Evolutionary conservation across 352 stramenopile genomes (phyloP), one percentile per base, ranked within the genome.

Genomic region (Hyaloperonospora brassicae): DNA sequence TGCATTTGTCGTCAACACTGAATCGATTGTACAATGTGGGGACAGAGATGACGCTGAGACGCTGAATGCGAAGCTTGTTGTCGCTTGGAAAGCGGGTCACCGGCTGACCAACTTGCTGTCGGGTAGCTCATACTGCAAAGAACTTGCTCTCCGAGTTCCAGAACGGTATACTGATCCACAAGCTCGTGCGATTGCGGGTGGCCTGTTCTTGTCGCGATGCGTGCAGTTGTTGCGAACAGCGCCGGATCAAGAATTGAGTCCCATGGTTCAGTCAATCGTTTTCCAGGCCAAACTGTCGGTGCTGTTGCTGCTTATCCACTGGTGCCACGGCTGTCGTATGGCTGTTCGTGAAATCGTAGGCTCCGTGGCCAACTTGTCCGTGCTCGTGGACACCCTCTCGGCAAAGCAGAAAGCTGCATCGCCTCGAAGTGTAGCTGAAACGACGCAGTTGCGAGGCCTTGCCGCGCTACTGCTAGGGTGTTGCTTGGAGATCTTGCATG

Each of bases 71-170:
- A 62, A 63, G 34, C 43, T 73, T 10, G 50, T 64, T 13, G 47
- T 77, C 6, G 60, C 68, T 4, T 89, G 81, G 81, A 91, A 91
- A 71, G 75, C 76, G 2, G 76, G 64, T 47, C 66, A 86, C 67
- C 78, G 81, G 36, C 67, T 88, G 36, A 39, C 63, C 4, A 71
- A 48, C 14, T 43, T 91, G 40, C 61, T 91, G 14, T 40, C 39
- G 0, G 62, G 71, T 53, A 87, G 76, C 36, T 57, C 51, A 10
- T 84, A 83, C 45, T 91, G 81, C 55, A 84, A 89, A 59, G 66
- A 84, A 40, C 56, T 89, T 35, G 76, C 76, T 8, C 63, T 91
- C 30, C 76, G 81, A n/a, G 61, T 91, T 13, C 75, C 81, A 8
- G 68, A 52, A 1, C 47, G 73, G 9, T 83, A 84, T 30, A 60